Evolutionary conservation across 2,329 filamentous ascomycete genomes (phyloP), one percentile per base, ranked within the genome.

Genomic region (Daldinia sp.): DNA sequence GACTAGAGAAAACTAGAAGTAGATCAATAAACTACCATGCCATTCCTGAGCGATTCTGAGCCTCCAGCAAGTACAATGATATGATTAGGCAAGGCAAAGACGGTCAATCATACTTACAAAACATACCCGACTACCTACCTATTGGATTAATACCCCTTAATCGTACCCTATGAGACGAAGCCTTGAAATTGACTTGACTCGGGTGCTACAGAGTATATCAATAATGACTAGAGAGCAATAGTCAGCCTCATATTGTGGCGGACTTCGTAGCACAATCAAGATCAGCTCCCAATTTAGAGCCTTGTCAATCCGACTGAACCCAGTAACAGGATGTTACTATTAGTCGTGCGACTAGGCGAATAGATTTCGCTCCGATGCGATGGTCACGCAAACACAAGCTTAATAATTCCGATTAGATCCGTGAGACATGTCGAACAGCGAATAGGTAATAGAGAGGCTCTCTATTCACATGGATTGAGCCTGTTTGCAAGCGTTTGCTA

Each of bases 331-430:
- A 17, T 27, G 9, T 32, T 23, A 23, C 21, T 27, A 30, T 29
- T 55, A 35, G 9, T 4, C 23, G 63, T 57, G 37, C 27, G 47
- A 57, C 53, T 49, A 17, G 41, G 37, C 27, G 47, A 57, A 48
- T 49, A 17, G 41, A 25, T 9, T 15, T 49, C 41, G 13, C 21
- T 47, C 32, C n/a, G 27, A 53, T 57, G 48, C 17, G 27, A 58
- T 48, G 1, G 52, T 61, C 32, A 66, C 53, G 41, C 60, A 57
- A 52, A 11, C 41, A 50, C 43, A 55, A 15, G 43, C 50, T 55
- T 58, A 66, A 60, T 58, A 55, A 34, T 58, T 41, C 62, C 56
- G 60, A 58, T 53, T 21, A 54, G 50, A 55, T 58, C 64, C 60
- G 64, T 43, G 45, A 66, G 64, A 66, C 64, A 66, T 63, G 50